These are phyloP conservation scores for Fraxinus excelsior DNA, from an alignment of 257 asterid genomes.

Conservation along the genomic window DNA sequence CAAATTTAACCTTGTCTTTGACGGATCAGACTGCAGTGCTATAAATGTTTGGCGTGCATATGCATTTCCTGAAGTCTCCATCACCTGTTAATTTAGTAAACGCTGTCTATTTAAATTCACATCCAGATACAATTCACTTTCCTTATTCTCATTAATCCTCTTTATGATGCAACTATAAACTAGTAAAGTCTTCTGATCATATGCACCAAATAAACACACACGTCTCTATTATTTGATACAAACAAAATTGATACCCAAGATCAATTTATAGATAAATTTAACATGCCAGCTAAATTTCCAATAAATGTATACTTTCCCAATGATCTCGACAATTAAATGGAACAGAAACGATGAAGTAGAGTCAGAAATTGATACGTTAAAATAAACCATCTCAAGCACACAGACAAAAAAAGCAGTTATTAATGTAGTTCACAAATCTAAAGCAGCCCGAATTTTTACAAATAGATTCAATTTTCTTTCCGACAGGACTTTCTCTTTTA, in stretches of 20 bases:
- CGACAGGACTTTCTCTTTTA: background rate
- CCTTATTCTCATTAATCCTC: background rate
- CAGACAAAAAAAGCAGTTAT: background rate
- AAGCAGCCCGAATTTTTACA: background rate
- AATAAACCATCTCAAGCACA: background rate
- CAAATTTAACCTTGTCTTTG: constrained; percentile 48
- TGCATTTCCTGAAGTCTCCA: constrained; percentile 40
- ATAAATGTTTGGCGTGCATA: constrained; percentile 42
- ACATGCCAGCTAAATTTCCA: background rate
- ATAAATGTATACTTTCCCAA: background rate
- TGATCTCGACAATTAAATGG: background rate
- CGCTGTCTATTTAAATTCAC: background rate
- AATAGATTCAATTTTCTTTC: background rate
- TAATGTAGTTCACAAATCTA: background rate
- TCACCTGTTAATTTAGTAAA: constrained; percentile 27
- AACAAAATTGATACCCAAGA: background rate
- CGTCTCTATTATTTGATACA: background rate
- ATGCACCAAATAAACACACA: background rate
- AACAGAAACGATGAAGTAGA: background rate
- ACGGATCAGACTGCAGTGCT: constrained; percentile 47
- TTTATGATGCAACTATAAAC: background rate
- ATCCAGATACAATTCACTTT: background rate
- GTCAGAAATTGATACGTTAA: background rate
- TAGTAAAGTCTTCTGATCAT: background rate
- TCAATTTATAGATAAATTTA: background rate